phyloP scores from a whole-genome alignment of 306 rosid genomes.

The Lablab purpureus region DNA sequence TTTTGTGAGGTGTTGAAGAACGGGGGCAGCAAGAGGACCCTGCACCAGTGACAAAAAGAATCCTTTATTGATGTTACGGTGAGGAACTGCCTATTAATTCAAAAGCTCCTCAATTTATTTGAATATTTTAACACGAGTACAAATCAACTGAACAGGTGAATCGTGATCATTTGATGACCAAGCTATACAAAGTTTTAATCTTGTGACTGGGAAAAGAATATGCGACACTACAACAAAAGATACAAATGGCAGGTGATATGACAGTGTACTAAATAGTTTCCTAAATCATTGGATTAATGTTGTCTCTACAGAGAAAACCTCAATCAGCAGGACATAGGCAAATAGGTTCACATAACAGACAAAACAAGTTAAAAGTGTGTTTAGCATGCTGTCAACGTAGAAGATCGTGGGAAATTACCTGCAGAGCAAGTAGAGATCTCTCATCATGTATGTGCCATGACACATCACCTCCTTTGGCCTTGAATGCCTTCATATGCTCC shows the following conservation, averaged over 20 bases:
- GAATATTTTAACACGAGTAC: constrained; percentile 8
- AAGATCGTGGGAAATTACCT: constrained; percentile 57
- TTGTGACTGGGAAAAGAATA: constrained; percentile 9
- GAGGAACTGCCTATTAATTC: constrained; percentile 26
- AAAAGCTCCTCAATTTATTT: constrained; percentile 8
- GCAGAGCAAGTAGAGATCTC: constrained; percentile 91
- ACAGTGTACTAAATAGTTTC: background rate
- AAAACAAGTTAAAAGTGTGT: constrained; percentile 32
- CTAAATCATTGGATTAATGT: background rate
- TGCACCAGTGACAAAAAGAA: constrained; percentile 49
- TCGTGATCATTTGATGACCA: background rate
- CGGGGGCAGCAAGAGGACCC: constrained; percentile 97
- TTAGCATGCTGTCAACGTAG: constrained; percentile 33
- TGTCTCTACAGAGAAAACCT: constrained; percentile 4
- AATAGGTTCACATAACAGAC: constrained; percentile 1
- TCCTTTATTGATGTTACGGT: constrained; percentile 11
- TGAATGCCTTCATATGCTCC: constrained; percentile 92
- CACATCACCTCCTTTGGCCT: constrained; percentile 96
- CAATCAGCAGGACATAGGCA: constrained; percentile 18
- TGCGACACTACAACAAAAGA: constrained; percentile 1
- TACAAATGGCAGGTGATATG: constrained; percentile 2
- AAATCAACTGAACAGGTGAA: constrained; percentile 27
- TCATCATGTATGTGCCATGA: constrained; percentile 98
- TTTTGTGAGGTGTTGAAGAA: constrained; percentile 88
- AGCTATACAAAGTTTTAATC: background rate